These are phyloP conservation scores for Thermochaetoides thermophila DNA, from an alignment of 495 filamentous ascomycete genomes.

Conservation along the genomic window DNA sequence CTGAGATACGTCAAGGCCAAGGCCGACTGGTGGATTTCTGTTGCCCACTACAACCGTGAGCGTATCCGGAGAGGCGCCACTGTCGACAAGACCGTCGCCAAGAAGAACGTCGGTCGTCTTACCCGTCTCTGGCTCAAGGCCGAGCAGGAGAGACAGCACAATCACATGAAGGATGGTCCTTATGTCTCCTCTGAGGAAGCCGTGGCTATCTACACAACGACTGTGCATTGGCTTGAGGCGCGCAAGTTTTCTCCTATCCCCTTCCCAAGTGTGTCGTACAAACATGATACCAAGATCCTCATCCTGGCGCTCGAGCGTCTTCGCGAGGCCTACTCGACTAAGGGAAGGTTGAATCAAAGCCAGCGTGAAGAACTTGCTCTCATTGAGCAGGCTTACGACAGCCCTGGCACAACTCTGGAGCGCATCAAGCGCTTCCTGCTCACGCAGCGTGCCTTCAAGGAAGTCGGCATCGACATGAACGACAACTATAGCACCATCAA, in stretches of 20 bases:
- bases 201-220: slow-evolving; percentile 96
- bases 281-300: slow-evolving; percentile 98
- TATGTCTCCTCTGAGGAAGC: slow-evolving; percentile 98
- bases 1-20: slow-evolving; percentile 97
- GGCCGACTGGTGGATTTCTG: slow-evolving; percentile 99
- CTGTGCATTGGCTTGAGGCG: slow-evolving; percentile 97
- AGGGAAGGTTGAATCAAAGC: slow-evolving; percentile 91
- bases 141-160: slow-evolving; percentile 96
- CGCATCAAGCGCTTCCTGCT: slow-evolving; percentile 96
- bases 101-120: slow-evolving; percentile 94
- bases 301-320: slow-evolving; percentile 91
- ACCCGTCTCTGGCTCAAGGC: slow-evolving; percentile 96
- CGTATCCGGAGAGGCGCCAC: slow-evolving; percentile 91
- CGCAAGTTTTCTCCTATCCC: slow-evolving; percentile 97
- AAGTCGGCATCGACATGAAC: slow-evolving; percentile 99
- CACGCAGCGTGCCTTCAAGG: slow-evolving; percentile 96
- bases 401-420: slow-evolving; percentile 87
- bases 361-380: slow-evolving; percentile 94
- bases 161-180: slow-evolving; percentile 98
- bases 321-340: slow-evolving; percentile 94
- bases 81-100: slow-evolving; percentile 97
- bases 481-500: slow-evolving; percentile 99
- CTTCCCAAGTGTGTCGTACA: slow-evolving; percentile 98
- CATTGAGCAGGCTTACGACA: slow-evolving; percentile 98
- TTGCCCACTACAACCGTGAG: slow-evolving; percentile 96